A percentile compares a stretch with the other conserved stretches of the same genome.
These are phyloP conservation scores for Tremella fuciformis DNA, from an alignment of 768 basidiomycete genomes.

Conservation along the genomic window DNA sequence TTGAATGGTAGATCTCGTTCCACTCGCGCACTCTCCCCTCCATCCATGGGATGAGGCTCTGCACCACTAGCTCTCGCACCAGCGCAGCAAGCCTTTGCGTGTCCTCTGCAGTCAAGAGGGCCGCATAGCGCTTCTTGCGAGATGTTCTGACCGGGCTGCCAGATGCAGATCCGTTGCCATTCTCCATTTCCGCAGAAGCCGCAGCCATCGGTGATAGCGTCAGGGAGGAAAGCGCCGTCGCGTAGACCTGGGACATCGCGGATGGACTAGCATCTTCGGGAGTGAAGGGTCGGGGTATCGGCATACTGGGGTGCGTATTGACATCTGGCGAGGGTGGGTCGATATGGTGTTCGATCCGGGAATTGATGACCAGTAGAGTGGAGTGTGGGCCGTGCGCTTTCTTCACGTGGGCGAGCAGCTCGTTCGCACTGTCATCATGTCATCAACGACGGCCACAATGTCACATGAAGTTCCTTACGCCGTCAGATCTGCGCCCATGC, in stretches of 20 bases:
- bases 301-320: conserved; percentile 35
- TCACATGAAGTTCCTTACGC: conserved; percentile 26
- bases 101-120: conserved; percentile 35
- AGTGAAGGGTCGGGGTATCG: conserved; percentile 38
- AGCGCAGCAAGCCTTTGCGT: conserved; percentile 58
- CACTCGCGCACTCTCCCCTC: conserved; percentile 88
- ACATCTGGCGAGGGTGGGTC: conserved; percentile 34
- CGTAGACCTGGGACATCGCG: conserved; percentile 43
- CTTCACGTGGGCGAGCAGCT: conserved; percentile 44
- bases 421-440: conserved; percentile 32
- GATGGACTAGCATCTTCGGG: conserved; percentile 31
- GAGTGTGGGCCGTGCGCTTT: conserved; percentile 51
- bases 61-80: conserved; percentile 79
- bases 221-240: conserved; percentile 41
- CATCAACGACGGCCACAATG: background rate
- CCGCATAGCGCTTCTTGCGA: conserved; percentile 35
- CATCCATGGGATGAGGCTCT: conserved; percentile 94
- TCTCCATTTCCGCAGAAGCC: conserved; percentile 19
- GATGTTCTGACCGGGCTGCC: conserved; percentile 22
- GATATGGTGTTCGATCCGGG: conserved; percentile 17
- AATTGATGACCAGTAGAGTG: conserved; percentile 50
- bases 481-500: conserved; percentile 33
- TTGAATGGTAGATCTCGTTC: conserved; percentile 66
- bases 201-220: conserved; percentile 36
- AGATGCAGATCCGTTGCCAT: conserved; percentile 10